These are phyloP conservation scores for Boletus insuetus DNA, from an alignment of 768 basidiomycete genomes.

Conservation along the genomic window DNA sequence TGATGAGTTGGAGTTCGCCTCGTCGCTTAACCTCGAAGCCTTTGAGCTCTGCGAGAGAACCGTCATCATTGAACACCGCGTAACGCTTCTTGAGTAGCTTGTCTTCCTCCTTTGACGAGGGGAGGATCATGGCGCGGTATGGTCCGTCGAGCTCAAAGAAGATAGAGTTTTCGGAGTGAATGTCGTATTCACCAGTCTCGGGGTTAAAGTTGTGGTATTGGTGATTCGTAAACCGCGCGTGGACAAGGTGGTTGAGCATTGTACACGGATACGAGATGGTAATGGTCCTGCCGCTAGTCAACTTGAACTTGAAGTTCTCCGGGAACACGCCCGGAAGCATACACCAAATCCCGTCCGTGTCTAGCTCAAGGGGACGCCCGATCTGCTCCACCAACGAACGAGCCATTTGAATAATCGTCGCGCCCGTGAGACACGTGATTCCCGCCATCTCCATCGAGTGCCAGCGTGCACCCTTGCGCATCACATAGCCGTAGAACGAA, in stretches of 20 bases:
- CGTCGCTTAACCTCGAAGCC: constrained; percentile 99
- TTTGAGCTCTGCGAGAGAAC: constrained; percentile 95
- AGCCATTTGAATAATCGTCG: constrained; percentile 98
- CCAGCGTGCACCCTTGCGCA: constrained; percentile 99
- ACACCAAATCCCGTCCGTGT: constrained; percentile 99
- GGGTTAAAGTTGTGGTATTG: constrained; percentile 94
- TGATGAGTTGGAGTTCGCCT: constrained; percentile 97
- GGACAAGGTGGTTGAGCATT: constrained; percentile 98
- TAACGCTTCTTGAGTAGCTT: constrained; percentile 98
- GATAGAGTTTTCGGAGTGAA: constrained; percentile 96
- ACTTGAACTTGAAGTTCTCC: constrained; percentile 95
- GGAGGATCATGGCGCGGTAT: constrained; percentile 98
- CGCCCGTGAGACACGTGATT: constrained; percentile 96
- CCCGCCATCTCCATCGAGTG: constrained; percentile 99
- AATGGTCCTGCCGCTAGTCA: constrained; percentile 83
- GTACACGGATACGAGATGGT: constrained; percentile 96
- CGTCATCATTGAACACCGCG: constrained; percentile 98
- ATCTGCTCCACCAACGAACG: constrained; percentile 96
- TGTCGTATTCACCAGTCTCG: constrained; percentile 76
- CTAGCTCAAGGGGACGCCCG: constrained; percentile 93
- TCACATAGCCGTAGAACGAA: constrained; percentile 99
- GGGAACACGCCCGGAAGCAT: constrained; percentile 99
- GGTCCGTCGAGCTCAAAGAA: constrained; percentile 99
- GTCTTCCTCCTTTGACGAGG: constrained; percentile 98
- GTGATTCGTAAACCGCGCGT: constrained; percentile 94